Percentiles rank a stretch among this genome's conserved stretches.
phyloP scores from a whole-genome alignment of 2,329 filamentous ascomycete species.

The Seiridium cupressi region DNA sequence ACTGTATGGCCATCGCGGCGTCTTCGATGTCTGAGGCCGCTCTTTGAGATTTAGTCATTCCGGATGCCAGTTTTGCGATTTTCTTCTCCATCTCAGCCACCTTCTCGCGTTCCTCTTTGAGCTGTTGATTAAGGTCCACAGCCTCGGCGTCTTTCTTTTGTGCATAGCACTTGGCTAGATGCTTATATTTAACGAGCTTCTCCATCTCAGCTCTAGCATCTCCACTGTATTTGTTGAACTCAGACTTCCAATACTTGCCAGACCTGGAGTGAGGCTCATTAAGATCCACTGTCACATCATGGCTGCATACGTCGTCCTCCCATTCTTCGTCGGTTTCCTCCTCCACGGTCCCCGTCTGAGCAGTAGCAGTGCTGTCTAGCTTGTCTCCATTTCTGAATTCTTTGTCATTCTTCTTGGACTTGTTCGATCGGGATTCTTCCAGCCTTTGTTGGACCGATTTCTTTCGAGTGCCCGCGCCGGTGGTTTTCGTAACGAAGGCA shows the following conservation, averaged over 20 bases:
- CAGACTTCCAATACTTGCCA: slow-evolving; percentile 76
- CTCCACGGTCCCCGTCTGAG: slow-evolving; percentile 1
- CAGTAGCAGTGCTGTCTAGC: neutral
- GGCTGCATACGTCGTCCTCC: slow-evolving; percentile 53
- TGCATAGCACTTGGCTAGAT: slow-evolving; percentile 75
- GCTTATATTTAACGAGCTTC: slow-evolving; percentile 77
- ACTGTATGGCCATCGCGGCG: slow-evolving; percentile 51
- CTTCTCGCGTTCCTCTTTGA: slow-evolving; percentile 67
- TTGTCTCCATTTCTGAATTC: slow-evolving; percentile 21
- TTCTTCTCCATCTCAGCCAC: slow-evolving; percentile 62
- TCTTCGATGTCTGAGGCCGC: slow-evolving; percentile 42
- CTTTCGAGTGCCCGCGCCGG: slow-evolving; percentile 17
- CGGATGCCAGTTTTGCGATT: slow-evolving; percentile 58
- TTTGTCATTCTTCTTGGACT: slow-evolving; percentile 13
- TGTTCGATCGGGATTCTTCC: slow-evolving; percentile 25
- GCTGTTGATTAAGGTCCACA: slow-evolving; percentile 60
- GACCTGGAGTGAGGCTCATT: slow-evolving; percentile 74
- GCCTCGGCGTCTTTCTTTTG: slow-evolving; percentile 75
- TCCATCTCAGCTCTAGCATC: slow-evolving; percentile 73
- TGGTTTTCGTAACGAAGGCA: slow-evolving; percentile 16
- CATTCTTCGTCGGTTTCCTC: slow-evolving; percentile 42
- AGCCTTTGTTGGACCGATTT: slow-evolving; percentile 26
- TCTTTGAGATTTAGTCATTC: slow-evolving; percentile 42
- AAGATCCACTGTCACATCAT: slow-evolving; percentile 67
- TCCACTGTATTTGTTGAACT: slow-evolving; percentile 71